Percentiles rank a stretch among this genome's conserved stretches.
These are phyloP conservation scores for Pleurotus djamor DNA, from an alignment of 768 basidiomycete species.

Conservation along the genomic window DNA sequence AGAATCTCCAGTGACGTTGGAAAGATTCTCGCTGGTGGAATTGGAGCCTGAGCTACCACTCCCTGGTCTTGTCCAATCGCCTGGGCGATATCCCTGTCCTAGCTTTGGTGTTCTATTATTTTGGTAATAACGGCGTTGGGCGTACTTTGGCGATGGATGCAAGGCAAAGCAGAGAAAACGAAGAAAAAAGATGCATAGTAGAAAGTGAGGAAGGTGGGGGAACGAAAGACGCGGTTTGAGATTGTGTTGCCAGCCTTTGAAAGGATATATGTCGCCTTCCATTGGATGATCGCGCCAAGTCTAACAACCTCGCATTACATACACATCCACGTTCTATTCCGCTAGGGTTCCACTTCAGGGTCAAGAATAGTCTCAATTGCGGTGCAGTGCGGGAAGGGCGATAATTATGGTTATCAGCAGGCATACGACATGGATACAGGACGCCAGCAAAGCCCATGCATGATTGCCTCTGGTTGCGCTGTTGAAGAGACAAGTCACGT, in stretches of 20 bases:
- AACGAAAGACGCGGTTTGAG: background rate
- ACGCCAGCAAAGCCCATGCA: background rate
- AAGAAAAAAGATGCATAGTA: background rate
- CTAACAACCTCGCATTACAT: background rate
- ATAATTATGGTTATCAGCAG: background rate
- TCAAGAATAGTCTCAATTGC: background rate
- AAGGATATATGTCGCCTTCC: background rate
- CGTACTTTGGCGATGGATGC: conserved; percentile 3
- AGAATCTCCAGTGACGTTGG: conserved; percentile 21
- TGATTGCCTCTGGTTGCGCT: too few species aligned
- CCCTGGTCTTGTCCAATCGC: background rate
- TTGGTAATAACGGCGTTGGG: background rate
- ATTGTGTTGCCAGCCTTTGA: background rate
- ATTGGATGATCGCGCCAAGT: conserved; percentile 5
- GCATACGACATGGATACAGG: background rate
- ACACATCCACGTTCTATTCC: background rate
- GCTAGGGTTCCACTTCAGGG: background rate
- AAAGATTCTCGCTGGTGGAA: background rate
- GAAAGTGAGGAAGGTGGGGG: background rate
- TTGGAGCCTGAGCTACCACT: background rate
- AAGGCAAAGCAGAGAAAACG: conserved; percentile 4
- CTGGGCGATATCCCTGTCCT: background rate
- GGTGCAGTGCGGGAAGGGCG: background rate
- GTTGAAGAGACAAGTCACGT: background rate
- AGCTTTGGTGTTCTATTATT: background rate